These are phyloP conservation scores for Amaranthus tricolor DNA, from an alignment of 179 eudicot species.

Conservation along the genomic window DNA sequence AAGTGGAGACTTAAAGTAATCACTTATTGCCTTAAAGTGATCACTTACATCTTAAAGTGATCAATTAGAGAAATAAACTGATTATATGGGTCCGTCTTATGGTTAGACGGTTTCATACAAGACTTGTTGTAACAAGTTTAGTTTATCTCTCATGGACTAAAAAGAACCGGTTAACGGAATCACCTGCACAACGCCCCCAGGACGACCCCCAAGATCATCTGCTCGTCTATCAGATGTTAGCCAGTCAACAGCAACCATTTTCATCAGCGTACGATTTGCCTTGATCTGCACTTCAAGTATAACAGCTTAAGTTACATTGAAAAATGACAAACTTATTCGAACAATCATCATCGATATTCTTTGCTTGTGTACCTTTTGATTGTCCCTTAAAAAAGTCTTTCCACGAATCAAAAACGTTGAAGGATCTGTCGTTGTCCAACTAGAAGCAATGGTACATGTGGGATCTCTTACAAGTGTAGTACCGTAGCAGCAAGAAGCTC, in stretches of 20 bases:
- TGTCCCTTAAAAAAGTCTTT: slow-evolving; percentile 36
- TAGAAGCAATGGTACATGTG: slow-evolving; percentile 31
- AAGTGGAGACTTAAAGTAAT: no score
- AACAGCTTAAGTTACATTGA: not conserved
- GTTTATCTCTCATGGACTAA: not conserved
- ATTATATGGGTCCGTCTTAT: no score
- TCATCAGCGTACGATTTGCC: slow-evolving; percentile 57
- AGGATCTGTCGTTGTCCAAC: slow-evolving; percentile 39
- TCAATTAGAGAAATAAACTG: no score
- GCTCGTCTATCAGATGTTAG: slow-evolving; percentile 64
- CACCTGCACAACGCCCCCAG: slow-evolving; percentile 67
- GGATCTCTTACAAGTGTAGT: slow-evolving; percentile 39
- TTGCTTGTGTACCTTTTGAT: slow-evolving; percentile 30
- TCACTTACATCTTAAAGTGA: no score
- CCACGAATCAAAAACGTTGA: slow-evolving; percentile 44
- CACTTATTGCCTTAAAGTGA: no score
- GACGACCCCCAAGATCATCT: slow-evolving; percentile 69
- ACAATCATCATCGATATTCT: not conserved
- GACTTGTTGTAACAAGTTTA: no score
- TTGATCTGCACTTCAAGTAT: slow-evolving; percentile 39
- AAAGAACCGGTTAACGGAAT: not conserved
- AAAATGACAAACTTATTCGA: not conserved
- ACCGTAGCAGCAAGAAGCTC: slow-evolving; percentile 32
- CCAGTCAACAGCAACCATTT: slow-evolving; percentile 76
- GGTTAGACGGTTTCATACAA: no score